These are phyloP conservation scores for Pythium aquatile DNA, from an alignment of 352 stramenopile genomes.

Conservation along the genomic window DNA sequence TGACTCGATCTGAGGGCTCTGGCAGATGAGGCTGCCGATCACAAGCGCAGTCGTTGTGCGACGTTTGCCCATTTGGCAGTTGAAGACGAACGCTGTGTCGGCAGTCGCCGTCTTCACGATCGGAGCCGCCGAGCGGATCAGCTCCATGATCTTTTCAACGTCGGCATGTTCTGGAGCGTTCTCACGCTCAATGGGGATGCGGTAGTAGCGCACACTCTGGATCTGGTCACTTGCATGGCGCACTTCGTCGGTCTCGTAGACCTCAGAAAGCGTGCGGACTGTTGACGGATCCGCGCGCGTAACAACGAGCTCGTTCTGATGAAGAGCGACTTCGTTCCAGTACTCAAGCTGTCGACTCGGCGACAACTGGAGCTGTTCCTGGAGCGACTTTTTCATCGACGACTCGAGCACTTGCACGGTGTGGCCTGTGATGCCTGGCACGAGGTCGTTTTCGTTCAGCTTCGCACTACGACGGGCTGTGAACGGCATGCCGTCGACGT, in stretches of 20 bases:
- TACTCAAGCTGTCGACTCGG: conserved; percentile 65
- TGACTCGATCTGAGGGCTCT: conserved; percentile 35
- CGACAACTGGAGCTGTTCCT: conserved; percentile 52
- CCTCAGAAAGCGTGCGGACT: conserved; percentile 63
- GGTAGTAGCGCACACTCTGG: conserved; percentile 56
- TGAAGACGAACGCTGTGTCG: conserved; percentile 83
- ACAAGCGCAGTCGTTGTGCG: conserved; percentile 80
- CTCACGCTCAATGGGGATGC: conserved; percentile 78
- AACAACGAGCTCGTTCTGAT: conserved; percentile 62
- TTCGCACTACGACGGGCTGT: conserved; percentile 71
- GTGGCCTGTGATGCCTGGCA: conserved; percentile 78
- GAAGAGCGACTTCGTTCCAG: conserved; percentile 68
- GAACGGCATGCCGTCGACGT: conserved; percentile 71
- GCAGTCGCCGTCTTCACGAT: conserved; percentile 23
- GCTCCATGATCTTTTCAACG: conserved; percentile 63
- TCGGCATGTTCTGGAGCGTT: conserved; percentile 78
- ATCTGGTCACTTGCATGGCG: conserved; percentile 34
- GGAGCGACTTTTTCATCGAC: conserved; percentile 76
- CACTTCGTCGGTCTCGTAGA: conserved; percentile 55
- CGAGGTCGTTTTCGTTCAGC: conserved; percentile 82
- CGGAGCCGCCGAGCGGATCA: conserved; percentile 39
- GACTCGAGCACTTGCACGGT: conserved; percentile 80
- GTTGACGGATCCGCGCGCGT: conserved; percentile 37
- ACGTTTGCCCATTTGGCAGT: conserved; percentile 87
- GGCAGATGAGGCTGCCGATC: conserved; percentile 62